Evolutionary conservation across 2,329 filamentous ascomycete species (phyloP).

Genomic region (Talaromyces atroroseus): DNA sequence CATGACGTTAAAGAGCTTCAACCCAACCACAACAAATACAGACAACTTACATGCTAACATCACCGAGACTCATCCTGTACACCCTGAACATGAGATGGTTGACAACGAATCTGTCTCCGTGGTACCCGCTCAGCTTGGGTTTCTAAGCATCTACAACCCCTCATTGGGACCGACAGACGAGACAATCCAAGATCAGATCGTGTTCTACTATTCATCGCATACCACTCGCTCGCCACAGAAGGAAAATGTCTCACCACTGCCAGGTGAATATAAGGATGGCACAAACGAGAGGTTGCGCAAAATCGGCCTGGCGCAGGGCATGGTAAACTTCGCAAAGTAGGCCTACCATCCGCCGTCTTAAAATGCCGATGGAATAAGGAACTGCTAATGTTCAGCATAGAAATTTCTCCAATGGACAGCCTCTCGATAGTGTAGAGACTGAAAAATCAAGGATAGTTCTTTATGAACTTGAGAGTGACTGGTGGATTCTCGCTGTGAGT

Average conservation of each 20-base stretch:
- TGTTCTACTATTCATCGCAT: constrained; percentile 63
- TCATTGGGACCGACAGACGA: constrained; percentile 68
- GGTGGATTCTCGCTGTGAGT: constrained; percentile 91
- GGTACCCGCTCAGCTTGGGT: constrained; percentile 78
- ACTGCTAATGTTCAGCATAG: constrained; percentile 33
- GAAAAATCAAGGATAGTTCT: constrained; percentile 80
- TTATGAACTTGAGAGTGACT: constrained; percentile 79
- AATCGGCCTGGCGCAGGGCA: constrained; percentile 92
- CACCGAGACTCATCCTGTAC: background rate
- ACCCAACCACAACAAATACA: background rate
- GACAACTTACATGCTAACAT: background rate
- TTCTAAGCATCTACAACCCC: constrained; percentile 93
- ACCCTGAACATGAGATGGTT: constrained; percentile 32
- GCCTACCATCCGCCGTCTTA: constrained; percentile 30
- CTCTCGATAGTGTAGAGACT: constrained; percentile 83
- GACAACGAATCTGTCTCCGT: constrained; percentile 38
- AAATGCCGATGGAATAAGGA: constrained; percentile 16
- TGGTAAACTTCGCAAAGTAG: constrained; percentile 83
- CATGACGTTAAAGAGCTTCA: background rate
- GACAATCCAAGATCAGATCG: constrained; percentile 73
- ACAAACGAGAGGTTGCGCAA: constrained; percentile 83
- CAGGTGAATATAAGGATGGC: constrained; percentile 50
- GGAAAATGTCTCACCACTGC: constrained; percentile 4
- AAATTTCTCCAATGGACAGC: constrained; percentile 71
- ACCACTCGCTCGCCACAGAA: constrained; percentile 24